Evolutionary conservation across 176 grass and related monocot genomes (phyloP), one percentile per base, ranked within the genome.

Genomic region (Triticum timopheevii): DNA sequence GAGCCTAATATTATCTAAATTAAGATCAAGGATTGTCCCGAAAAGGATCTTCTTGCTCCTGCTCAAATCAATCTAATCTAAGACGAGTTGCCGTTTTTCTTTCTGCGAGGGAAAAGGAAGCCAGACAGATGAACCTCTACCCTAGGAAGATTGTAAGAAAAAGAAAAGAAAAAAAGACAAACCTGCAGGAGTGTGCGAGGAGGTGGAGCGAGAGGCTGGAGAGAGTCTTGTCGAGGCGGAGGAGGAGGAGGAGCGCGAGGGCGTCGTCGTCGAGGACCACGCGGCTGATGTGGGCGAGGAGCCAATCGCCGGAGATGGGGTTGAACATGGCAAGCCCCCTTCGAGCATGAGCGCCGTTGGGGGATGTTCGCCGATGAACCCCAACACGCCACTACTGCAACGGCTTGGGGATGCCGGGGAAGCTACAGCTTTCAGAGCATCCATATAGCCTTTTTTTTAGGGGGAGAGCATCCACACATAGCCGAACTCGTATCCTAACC

Each of bases 31-130:
- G 25, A 54, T 31, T 54, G 25, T 3, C 73, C 15, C 7, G 20
- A 33, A 2, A 3, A 20, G 25, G 50, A 76, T 52, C 24, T 69
- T 54, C 16, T 54, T 54, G 50, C 31, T 69, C 31, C 66, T 69
- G 66, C 66, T 35, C 19, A 70, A 70, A 70, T n/a, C 68, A 70
- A 76, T 76, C 45, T 19, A 76, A 76, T 76, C 24, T 30, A 76
- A 50, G 24, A 50, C 3, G 45, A 30, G 3, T 1, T 50, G 42
- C 24, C 10, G 7, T 17, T 74, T 17, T 45, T 47, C 15, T 16
- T 47, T 49, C 16, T 2, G 13, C 13, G 3, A 25, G 23, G 13
- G 17, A 75, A 16, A 75, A 50, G 31, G 10, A 72, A 47, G 24
- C 71, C 13, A 74, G 71, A 47, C 23, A 27, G 23, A 47, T 47